Base-by-base conservation (phyloP, 768 basidiomycete genomes). In the Suillus sp. region DNA sequence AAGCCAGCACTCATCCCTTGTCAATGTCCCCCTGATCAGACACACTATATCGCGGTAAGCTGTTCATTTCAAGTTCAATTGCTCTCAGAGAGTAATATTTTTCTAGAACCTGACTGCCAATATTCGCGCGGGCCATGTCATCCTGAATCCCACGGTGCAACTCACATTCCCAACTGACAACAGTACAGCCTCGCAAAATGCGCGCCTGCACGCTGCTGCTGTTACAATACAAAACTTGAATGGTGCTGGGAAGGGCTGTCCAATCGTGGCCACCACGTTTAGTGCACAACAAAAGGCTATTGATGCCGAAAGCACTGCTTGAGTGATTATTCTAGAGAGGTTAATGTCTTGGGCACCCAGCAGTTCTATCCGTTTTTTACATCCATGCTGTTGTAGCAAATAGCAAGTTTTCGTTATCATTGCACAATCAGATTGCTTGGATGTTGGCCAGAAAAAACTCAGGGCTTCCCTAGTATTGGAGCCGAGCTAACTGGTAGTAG, bases 221-320 rank as follows among this genome's bases (percentile, higher is more conserved):
- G 81, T 89, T 43, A 88, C 90, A 2, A 76, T 91, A 42, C 91
- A 92, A 75, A 92, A 92, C 70, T 72, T 92, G 59, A 78, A 81
- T 48, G 91, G 89, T 1, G 78, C 85, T 1, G 91, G 90, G 25
- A 75, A 78, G 7, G 90, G 89, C 13, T 91, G 88, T 71, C 89
- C 89, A 2, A 82, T 84, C 14, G 80, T 82, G 0, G 79, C 87
- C 7, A 88, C 89, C 0, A 90, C 84, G 4, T 84, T 89, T 66
- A 69, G 75, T n/a, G 86, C 79, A n/a, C 75, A 73, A 32, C 65
- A 66, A 10, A 66, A 73, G 60, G 66, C 59, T 9, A 69, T 72
- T 35, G 65, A 61, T 57, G 65, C 62, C 8, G 47, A 65, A 45
- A 47, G 56, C 25, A 66, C 64, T 7, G 51, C 60, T 51, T 72